Conservation (phyloP, 2,329 filamentous ascomycete species). For the Fusarium multiceps region DNA sequence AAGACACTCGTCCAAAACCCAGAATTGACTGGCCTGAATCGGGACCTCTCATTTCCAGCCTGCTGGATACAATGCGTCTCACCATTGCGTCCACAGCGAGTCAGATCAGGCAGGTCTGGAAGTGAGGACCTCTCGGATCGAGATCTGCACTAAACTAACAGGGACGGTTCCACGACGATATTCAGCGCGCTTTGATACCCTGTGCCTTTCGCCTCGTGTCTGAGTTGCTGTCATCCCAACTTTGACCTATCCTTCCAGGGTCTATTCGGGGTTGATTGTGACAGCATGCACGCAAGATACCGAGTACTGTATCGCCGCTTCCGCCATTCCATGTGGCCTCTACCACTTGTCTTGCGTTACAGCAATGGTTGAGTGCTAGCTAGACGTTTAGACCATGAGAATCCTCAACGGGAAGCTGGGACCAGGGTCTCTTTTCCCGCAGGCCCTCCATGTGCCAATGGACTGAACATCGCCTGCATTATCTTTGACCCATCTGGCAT, state of each 20-base stretch:
- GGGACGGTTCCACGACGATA: constrained; percentile 34
- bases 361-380: constrained; percentile 10
- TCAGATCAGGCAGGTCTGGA: constrained; percentile 43
- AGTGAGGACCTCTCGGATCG: constrained; percentile 41
- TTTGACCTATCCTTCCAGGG: constrained; percentile 24
- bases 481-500: constrained; percentile 14
- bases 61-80: constrained; percentile 33
- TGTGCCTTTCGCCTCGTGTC: constrained; percentile 31
- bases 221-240: constrained; percentile 38
- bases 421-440: constrained; percentile 16
- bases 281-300: constrained; percentile 6
- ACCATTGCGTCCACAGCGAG: constrained; percentile 41
- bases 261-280: constrained; percentile 15
- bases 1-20: constrained; percentile 15
- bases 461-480: constrained; percentile 18
- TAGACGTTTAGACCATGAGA: constrained; percentile 17
- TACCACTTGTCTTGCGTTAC: constrained; percentile 37
- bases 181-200: constrained; percentile 33
- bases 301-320: constrained; percentile 1
- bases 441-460: not conserved
- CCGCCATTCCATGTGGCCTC: constrained; percentile 27
- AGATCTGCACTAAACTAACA: constrained; percentile 45
- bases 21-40: constrained; percentile 29
- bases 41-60: constrained; percentile 34
- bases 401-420: constrained; percentile 34